phyloP scores from a whole-genome alignment of 208 protist genomes.

The Acanthamoeba triangularis region DNA sequence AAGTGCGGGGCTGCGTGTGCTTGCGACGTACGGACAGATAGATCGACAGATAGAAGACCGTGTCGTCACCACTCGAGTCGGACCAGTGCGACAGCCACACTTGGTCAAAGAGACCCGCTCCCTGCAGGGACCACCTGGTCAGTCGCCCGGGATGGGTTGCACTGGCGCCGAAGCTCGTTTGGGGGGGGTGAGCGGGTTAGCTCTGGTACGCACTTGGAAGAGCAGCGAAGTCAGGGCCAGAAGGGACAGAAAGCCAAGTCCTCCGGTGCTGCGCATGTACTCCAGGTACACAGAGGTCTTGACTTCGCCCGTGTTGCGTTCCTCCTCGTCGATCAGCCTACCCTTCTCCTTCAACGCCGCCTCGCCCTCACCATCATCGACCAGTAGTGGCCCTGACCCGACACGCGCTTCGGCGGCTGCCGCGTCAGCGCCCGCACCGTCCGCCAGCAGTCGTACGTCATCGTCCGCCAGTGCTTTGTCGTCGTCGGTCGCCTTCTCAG shows the following conservation, averaged over 20 bases:
- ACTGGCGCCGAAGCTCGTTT: background rate
- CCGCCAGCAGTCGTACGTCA: background rate
- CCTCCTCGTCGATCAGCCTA: slow-evolving; percentile 81
- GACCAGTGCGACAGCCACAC: slow-evolving; percentile 3
- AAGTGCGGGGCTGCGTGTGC: too few species aligned
- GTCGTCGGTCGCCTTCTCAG: background rate
- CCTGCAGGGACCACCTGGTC: background rate
- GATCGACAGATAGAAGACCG: slow-evolving; percentile 65
- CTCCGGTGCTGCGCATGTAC: slow-evolving; percentile 45
- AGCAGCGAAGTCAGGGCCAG: background rate
- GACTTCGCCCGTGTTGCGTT: slow-evolving; percentile 74
- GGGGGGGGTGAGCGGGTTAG: background rate
- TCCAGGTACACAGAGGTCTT: slow-evolving; percentile 64
- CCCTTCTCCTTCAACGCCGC: slow-evolving; percentile 40
- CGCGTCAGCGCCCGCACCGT: background rate
- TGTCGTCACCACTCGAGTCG: slow-evolving; percentile 25
- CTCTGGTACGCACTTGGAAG: background rate
- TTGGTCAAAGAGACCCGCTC: background rate
- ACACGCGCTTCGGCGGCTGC: background rate
- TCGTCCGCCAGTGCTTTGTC: too few species aligned
- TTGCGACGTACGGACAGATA: background rate
- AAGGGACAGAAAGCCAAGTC: background rate
- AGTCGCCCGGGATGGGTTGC: too few species aligned
- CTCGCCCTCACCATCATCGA: background rate
- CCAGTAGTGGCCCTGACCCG: background rate